Evolutionary conservation across 192 early-diverging fungal species (phyloP).

Genomic region (Backusella sp.): DNA sequence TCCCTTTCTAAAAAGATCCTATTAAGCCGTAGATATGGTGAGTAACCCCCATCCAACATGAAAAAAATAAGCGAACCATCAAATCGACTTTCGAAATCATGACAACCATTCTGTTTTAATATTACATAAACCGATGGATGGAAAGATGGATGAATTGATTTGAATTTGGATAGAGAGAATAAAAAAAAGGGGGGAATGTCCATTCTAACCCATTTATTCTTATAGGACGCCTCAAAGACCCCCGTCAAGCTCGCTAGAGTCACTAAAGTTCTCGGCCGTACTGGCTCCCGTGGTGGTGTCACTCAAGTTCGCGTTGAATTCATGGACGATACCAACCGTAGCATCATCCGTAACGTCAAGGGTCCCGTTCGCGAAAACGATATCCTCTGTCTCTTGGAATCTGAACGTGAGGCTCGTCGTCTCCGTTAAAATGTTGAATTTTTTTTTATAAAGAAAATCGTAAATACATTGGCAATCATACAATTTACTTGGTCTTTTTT

Average conservation of each 20-base stretch:
- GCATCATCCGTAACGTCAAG: slow-evolving; percentile 99
- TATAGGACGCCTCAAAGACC: slow-evolving; percentile 42
- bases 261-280: slow-evolving; percentile 96
- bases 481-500: neutral
- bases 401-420: slow-evolving; percentile 98
- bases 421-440: slow-evolving; percentile 72
- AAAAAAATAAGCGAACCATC: neutral
- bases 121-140: neutral
- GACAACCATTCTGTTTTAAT: neutral
- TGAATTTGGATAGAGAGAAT: neutral
- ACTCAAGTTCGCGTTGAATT: slow-evolving; percentile 99
- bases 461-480: neutral
- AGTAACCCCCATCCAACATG: neutral
- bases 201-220: neutral
- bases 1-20: slow-evolving; percentile 1
- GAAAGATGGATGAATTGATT: neutral
- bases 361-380: slow-evolving; percentile 97
- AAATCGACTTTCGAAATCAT: neutral
- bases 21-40: slow-evolving; percentile 10
- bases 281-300: slow-evolving; percentile 99
- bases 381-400: slow-evolving; percentile 94
- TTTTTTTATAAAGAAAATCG: neutral
- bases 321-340: slow-evolving; percentile 91
- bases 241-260: slow-evolving; percentile 91
- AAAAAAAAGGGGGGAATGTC: neutral